Conservation (phyloP, 805 yeast species). For the Limtongozyma cylindracea region DNA sequence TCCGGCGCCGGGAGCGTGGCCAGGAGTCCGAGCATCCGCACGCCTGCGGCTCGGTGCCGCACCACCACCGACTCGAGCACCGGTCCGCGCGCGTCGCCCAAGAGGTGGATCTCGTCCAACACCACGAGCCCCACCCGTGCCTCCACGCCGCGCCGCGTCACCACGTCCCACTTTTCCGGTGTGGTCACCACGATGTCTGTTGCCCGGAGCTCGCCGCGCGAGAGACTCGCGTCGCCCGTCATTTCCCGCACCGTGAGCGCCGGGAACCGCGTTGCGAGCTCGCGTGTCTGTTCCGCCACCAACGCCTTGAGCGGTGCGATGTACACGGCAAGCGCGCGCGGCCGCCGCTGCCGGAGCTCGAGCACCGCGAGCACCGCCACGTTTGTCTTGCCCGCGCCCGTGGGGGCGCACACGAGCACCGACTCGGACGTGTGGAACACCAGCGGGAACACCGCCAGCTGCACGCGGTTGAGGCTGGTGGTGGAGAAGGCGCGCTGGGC, state of each 20-base stretch:
- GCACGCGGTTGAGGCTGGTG: conserved; percentile 49
- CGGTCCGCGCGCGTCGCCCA: conserved; percentile 80
- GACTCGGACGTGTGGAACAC: conserved; percentile 56
- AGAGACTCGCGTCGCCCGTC: conserved; percentile 71
- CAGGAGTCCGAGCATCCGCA: conserved; percentile 60
- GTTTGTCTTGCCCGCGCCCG: conserved; percentile 97
- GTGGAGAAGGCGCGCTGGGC: conserved; percentile 59
- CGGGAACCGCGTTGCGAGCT: conserved; percentile 44
- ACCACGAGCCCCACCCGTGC: conserved; percentile 49
- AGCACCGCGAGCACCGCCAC: conserved; percentile 74
- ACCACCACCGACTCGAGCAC: conserved; percentile 76
- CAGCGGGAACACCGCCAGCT: conserved; percentile 56
- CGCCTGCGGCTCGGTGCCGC: conserved; percentile 20
- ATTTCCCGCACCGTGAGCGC: conserved; percentile 54
- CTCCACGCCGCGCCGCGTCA: conserved; percentile 80
- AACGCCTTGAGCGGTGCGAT: conserved; percentile 87
- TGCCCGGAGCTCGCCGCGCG: conserved; percentile 46
- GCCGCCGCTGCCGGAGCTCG: conserved; percentile 27
- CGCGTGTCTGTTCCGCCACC: conserved; percentile 86
- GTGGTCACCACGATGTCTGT: conserved; percentile 80
- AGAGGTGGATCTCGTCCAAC: conserved; percentile 70
- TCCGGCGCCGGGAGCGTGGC: conserved; percentile 79
- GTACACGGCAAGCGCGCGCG: conserved; percentile 43
- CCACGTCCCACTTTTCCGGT: conserved; percentile 95
- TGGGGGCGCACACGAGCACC: conserved; percentile 80